Conservation (phyloP, 768 basidiomycete genomes). For the Boletellus ananiceps region DNA sequence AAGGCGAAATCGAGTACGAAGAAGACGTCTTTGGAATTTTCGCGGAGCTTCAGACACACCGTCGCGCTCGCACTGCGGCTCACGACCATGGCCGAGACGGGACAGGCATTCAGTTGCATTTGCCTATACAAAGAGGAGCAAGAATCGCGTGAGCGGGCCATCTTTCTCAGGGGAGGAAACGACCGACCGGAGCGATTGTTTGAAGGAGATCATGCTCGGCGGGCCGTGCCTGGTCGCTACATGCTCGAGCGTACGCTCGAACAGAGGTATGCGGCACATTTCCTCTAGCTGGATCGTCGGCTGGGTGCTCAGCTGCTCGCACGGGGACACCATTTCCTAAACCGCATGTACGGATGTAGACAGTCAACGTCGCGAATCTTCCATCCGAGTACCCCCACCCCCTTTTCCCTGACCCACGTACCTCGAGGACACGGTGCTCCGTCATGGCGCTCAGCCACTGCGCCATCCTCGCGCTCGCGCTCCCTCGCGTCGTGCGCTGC, state of each 20-base stretch:
- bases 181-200: conserved; percentile 22
- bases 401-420: conserved; percentile 3
- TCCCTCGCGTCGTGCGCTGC: conserved; percentile 3
- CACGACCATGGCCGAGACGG: conserved; percentile 41
- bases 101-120: conserved; percentile 15
- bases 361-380: too few relatives aligned
- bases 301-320: conserved; percentile 43
- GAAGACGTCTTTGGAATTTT: conserved; percentile 36
- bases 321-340: conserved; percentile 52
- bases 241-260: conserved; percentile 37
- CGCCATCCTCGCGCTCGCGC: not conserved
- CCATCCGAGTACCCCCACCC: too few relatives aligned
- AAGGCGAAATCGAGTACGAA: conserved; percentile 61
- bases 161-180: not conserved
- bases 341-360: not conserved
- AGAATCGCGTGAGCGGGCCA: not conserved
- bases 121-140: conserved; percentile 14
- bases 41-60: conserved; percentile 39
- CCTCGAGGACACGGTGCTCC: conserved; percentile 17
- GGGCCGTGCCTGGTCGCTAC: conserved; percentile 34
- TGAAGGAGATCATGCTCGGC: conserved; percentile 36
- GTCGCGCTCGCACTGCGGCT: conserved; percentile 61
- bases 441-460: conserved; percentile 13
- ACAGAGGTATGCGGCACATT: conserved; percentile 44
- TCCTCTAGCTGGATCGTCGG: conserved; percentile 48